Conservation (phyloP, 2,329 filamentous ascomycete genomes). For the Furcasterigmium furcatum region DNA sequence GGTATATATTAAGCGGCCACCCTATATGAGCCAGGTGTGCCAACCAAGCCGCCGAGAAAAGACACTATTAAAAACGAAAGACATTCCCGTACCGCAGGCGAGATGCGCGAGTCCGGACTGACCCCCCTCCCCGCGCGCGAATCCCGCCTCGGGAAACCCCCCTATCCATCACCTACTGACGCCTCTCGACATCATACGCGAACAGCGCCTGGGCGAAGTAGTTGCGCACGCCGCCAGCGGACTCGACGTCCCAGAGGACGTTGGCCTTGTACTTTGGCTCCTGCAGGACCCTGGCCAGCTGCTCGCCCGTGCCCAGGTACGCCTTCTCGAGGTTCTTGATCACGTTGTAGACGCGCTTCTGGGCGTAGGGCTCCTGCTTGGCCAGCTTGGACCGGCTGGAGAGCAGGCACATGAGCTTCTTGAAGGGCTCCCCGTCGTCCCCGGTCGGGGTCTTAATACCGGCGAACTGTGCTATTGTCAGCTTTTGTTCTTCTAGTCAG, state of each 20-base stretch:
- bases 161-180: neutral
- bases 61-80: neutral
- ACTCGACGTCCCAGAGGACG: neutral
- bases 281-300: neutral
- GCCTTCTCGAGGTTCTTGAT: slow-evolving; percentile 1
- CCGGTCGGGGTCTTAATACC: neutral
- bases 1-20: neutral
- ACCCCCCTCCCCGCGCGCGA: neutral
- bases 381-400: slow-evolving; percentile 1
- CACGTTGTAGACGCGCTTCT: slow-evolving; percentile 5
- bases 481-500: neutral
- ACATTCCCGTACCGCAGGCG: no score
- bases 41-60: no score
- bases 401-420: slow-evolving; percentile 8
- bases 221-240: neutral
- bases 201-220: neutral
- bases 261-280: neutral
- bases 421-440: slow-evolving; percentile 2
- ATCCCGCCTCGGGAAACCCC: neutral
- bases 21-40: no score
- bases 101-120: no score
- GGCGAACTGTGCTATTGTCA: neutral
- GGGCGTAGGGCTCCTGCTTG: slow-evolving; percentile 7
- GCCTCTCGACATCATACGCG: neutral
- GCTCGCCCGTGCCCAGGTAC: neutral